Base-by-base conservation (phyloP, 2,329 filamentous ascomycete genomes). In the Alternaria incomplexa region DNA sequence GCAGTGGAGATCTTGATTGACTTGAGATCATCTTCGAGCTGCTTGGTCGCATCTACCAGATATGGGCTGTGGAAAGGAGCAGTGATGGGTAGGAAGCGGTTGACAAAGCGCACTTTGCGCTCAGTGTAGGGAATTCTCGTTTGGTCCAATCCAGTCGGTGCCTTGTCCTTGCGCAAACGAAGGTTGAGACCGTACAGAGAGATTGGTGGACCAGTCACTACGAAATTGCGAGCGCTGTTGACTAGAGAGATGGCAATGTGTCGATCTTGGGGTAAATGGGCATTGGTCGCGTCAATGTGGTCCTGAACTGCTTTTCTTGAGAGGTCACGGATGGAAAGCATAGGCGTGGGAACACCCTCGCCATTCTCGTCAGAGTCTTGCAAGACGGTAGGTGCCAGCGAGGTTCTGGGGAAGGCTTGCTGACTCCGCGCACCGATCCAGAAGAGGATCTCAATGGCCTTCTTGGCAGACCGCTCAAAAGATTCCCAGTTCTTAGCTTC, bases 21-120 rank as follows among this genome's bases (percentile, higher is more conserved):
- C 80, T 93, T 93, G 65, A 99, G 85, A 77, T 99, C 96, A 73
- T 95, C 90, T 58, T 94, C 88, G 65, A 99, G 93, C 72, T 93
- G 86, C 63, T 90, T 87, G 25, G 92, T 93, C 2, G 96, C 95
- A 69, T 93, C 90, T 23, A 87, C 85, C 15, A 99, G 89, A 78
- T 98, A 97, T 64, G 93, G 91, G 86, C 96, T 99, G 86, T 99
- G 96, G 87, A 99, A 99, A 5, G 96, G 96, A 10, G 96, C 93
- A 1, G 95, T 97, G 80, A 99, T 99, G 50, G 96, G 96, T 64
- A 99, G 84, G 85, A 99, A 99, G 64, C 96, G 91, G 84, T 97
- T 97, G 65, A 93, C 93, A 72, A 99, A 99, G 75, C 96, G 93
- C 60, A 97, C 87, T 83, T 99, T 99, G 73, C 96, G 92, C 82